These are phyloP conservation scores for Starmerella vitae DNA, from an alignment of 805 yeast species.

Conservation along the genomic window DNA sequence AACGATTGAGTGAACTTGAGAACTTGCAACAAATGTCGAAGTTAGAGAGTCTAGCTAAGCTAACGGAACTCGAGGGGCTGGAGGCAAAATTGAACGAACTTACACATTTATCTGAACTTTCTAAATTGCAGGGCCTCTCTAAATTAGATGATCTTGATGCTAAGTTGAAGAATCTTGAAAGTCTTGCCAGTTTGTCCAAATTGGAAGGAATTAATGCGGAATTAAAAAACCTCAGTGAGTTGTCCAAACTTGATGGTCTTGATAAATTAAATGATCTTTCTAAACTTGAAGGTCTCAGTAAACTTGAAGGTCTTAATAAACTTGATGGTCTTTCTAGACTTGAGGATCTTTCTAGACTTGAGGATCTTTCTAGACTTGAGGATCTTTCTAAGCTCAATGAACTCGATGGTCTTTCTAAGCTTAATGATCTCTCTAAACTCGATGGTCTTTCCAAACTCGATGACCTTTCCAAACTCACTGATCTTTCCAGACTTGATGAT, in stretches of 20 bases:
- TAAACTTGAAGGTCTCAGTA: not conserved
- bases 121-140: not conserved
- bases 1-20: constrained; percentile 5
- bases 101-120: not conserved
- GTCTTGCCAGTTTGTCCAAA: too few species aligned
- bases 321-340: not conserved
- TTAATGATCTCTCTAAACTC: constrained; percentile 1
- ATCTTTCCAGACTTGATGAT: not conserved
- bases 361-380: not conserved
- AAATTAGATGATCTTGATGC: too few species aligned
- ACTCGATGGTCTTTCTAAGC: not conserved
- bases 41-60: constrained; percentile 4
- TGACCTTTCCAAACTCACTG: not conserved
- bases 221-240: too few species aligned
- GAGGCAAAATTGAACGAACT: constrained; percentile 3
- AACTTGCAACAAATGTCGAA: constrained; percentile 9
- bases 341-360: not conserved
- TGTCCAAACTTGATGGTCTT: not conserved
- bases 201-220: too few species aligned
- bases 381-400: not conserved
- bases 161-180: too few species aligned
- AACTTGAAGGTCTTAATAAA: not conserved
- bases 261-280: not conserved
- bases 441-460: not conserved
- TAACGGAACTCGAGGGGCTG: constrained; percentile 5